phyloP scores from a whole-genome alignment of 495 filamentous ascomycete species.

The Penicillium parvum region DNA sequence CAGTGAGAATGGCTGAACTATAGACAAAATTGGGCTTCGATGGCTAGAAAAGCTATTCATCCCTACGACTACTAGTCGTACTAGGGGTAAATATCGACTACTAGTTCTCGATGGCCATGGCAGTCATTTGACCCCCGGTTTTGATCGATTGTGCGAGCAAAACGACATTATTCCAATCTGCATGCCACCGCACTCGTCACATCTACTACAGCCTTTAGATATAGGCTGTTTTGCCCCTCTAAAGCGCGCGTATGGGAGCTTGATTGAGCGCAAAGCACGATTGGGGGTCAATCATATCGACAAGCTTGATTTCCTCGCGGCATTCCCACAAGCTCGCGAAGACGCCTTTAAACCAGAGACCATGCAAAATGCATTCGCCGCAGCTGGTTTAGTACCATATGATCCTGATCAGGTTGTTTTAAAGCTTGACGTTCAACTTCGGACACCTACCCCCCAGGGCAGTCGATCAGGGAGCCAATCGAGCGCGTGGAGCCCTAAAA shows the following conservation, averaged over 20 bases:
- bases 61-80: not conserved
- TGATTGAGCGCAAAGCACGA: not conserved
- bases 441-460: too few species aligned
- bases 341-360: too few species aligned
- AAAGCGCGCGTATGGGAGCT: not conserved
- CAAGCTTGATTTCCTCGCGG: too few species aligned
- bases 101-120: conserved; percentile 1
- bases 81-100: not conserved
- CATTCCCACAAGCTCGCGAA: too few species aligned
- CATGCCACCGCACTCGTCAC: conserved; percentile 23
- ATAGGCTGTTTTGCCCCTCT: not conserved
- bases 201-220: conserved; percentile 28
- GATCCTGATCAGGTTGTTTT: too few species aligned
- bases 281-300: not conserved
- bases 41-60: too few species aligned
- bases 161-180: conserved; percentile 22
- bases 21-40: conserved; percentile 22
- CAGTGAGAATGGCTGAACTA: conserved; percentile 31
- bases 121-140: conserved; percentile 7
- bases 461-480: too few species aligned
- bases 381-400: too few species aligned
- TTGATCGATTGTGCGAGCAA: conserved; percentile 15
- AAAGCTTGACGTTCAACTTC: too few species aligned
- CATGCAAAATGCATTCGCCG: too few species aligned
- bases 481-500: too few species aligned